Base-by-base conservation (phyloP, 2,329 filamentous ascomycete species). In the Aspergillus sergii region DNA sequence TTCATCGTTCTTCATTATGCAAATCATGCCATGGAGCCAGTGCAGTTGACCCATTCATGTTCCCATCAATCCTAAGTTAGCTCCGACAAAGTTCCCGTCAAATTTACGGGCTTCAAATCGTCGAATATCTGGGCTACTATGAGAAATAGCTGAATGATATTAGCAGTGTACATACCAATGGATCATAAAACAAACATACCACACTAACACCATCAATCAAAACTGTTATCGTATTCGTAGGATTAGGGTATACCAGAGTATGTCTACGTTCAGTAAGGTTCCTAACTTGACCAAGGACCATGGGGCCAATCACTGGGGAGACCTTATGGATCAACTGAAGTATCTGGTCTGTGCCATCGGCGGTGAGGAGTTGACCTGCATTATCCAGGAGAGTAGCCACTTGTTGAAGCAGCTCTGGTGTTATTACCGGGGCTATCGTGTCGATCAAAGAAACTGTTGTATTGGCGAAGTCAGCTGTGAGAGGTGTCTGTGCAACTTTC, bases 371-470 rank as follows among this genome's bases (percentile, higher is more conserved):
- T 9, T 41, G 7, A 9, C 19, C 8, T n/a, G 39, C 16, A 41
- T 10, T n/a, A 0, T 10, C 5, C 7, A 41, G 2, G 0, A 41
- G 16, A 41, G 2, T 19, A 3, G 19, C 16, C 0, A n/a, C 39
- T 41, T 41, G 16, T 41, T 19, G 16, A n/a, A 41, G 39, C 0
- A n/a, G 7, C 3, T 41, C 3, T 0, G 39, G 16, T 19, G 39
- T 0, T 41, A 41, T n/a, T 4, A 4, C 39, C 16, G 16, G 16
- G 1, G 16, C 39, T 3, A 41, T n/a, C 8, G 39, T n/a, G 3
- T n/a, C 16, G 16, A 41, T n/a, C 14, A 41, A 41, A 19, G 6
- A n/a, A 0, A 2, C 39, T 0, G 39, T n/a, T 41, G 2, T 9
- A n/a, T 41, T 41, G 7, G 7, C 8, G 0, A 41, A n/a, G 2